Base-by-base conservation (phyloP, 805 yeast genomes). In the Metschnikowia lachancei region DNA sequence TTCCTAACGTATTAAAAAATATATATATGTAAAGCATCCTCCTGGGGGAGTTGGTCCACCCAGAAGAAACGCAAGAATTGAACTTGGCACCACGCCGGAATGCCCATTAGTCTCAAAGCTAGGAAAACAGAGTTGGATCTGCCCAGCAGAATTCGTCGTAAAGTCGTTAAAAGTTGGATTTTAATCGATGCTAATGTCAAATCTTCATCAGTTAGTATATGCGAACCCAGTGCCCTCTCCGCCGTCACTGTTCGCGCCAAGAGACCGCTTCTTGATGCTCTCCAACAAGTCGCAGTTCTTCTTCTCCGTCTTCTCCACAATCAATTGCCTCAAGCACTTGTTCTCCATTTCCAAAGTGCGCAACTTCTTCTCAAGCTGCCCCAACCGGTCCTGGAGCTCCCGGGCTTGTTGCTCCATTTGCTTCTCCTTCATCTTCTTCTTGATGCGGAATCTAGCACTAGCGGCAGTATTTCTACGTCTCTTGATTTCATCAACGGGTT, bases 281-380 rank as follows among this genome's bases (percentile, higher is more conserved):
- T 59, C 64, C 53, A 62, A 54, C 44, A 62, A 53, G 43, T 64
- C 63, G 24, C 63, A 51, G 54, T 57, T 58, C 48, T 55, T 64
- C 61, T 50, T 59, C 50, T 54, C 69, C 45, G 85, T 85, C 59
- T 88, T 86, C 65, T 89, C 92, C 37, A 86, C 84, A 19, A 92
- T 91, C 55, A 94, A 71, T 61, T 85, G 86, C 68, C 87, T 80
- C 56, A 92, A 75, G 65, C 95, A 75, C 60, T 82, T 80, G 69
- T 92, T 92, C 69, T 92, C 99, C 95, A 89, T 88, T 67, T 91
- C 96, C 54, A 92, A 70, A 46, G 92, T 87, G 64, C 83, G 83
- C 48, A 94, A 80, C 60, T 82, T 82, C 59, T 78, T 75, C 64
- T 90, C 95, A 51, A 90, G 74, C 18, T 71, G 70, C 39, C 72